Base-by-base conservation (phyloP, 108 stramenopile genomes). In the Pseudonitzschia multiseries region DNA sequence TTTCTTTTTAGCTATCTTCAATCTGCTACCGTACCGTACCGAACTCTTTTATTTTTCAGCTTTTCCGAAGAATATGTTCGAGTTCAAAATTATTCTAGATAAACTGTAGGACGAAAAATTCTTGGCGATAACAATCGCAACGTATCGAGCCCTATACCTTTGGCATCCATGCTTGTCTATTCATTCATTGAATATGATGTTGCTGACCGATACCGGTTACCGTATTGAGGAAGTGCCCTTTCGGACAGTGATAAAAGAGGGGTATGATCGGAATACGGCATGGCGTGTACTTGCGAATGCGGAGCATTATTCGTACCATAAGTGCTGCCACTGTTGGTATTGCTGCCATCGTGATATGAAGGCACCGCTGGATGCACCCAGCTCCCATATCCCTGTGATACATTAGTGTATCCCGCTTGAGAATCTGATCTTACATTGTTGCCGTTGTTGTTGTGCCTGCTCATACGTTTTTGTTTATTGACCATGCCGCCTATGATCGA, bases 401-500 rank as follows among this genome's bases (percentile, higher is more conserved):
- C n/a, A 40, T 33, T 33, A 33, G 10, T 21, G 33, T 62, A 40
- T 62, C 33, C 33, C 15, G 26, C 3, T 41, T 40, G 61, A 36
- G 36, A 36, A 21, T 26, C 57, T 28, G 57, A 27, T 17, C 57
- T 59, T 10, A 3, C 50, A 12, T 24, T 24, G 54, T 56, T 56
- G 9, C 33, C 18, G 33, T 62, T 40, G 33, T 62, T 62, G 57
- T 59, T 59, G 57, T 31, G 27, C 31, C 17, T 40, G 61, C 12
- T 33, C 26, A 33, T 62, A 33, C 32, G 61, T 5, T 33, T 32
- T 1, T 33, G 74, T 50, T 74, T 76, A 0, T 86, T 70, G 44
- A 82, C 74, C 78, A 81, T 86, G 27, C 78, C 83, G 4, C 70
- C 82, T 64, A 87, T 87, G 60, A 87, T 87, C 15, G 77, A 71